Base-by-base conservation (phyloP, 257 asterid genomes). In the Solanum chilense region DNA sequence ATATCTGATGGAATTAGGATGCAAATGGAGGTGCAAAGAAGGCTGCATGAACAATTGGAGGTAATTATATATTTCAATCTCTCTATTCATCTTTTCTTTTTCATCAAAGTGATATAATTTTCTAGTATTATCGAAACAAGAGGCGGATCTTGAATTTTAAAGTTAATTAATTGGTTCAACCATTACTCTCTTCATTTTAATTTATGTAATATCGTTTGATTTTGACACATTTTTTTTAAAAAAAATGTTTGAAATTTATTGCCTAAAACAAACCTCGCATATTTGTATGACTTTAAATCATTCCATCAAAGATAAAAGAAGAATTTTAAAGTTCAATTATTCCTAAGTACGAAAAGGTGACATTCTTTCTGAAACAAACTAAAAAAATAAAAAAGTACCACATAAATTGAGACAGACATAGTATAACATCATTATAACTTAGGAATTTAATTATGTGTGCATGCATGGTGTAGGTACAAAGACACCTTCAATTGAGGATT, bases 21-120 rank as follows among this genome's bases (percentile, higher is more conserved):
- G 99, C 99, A 97, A 91, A 95, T 95, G 98, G 99, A 97, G 89
- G 99, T 97, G 85, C 98, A 96, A 88, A 88, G 98, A 94, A 92
- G 99, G 89, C 95, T 97, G 88, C 99, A 97, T 73, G 99, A 97
- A 90, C 99, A 97, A 84, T 47, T 97, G 60, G 99, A 97, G 99
- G 99, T 95, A 93, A 80, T 75, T 18, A 86, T 5, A 35, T 5
- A 35, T 69, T 85, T 42, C 81, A 42, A 4, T 21, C 21, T 42
- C n/a, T n/a, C 9, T 15, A 2, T 14, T 7, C 14, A 8, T 6
- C 18, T 12, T 52, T 16, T 2, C 5, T 18, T 10, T 52, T 52
- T 52, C 1, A 56, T 18, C n/a, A 18, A 25, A 78, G 60, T 12
- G 2, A 77, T 14, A 77, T 75, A 27, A 9, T 47, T 33, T 5